Conservation (phyloP, 2,329 filamentous ascomycete species). For the Alternaria triticina region DNA sequence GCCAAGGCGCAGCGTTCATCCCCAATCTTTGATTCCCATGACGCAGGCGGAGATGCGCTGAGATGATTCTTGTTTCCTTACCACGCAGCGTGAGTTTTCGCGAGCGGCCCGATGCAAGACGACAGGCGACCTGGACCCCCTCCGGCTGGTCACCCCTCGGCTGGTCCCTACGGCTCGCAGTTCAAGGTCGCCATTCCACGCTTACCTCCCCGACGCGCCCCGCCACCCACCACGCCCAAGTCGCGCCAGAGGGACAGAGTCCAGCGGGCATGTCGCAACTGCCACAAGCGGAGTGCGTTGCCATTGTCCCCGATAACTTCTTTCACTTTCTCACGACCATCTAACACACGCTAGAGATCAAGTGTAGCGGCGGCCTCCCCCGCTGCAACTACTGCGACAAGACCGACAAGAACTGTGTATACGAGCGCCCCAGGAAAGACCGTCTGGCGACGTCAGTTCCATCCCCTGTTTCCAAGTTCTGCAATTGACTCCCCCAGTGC, state of each 20-base stretch:
- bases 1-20: neutral
- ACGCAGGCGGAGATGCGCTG: slow-evolving; percentile 1
- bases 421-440: slow-evolving; percentile 38
- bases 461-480: neutral
- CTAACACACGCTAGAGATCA: slow-evolving; percentile 33
- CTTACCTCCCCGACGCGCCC: slow-evolving; percentile 8
- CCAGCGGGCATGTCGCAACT: slow-evolving; percentile 17
- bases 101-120: slow-evolving; percentile 11
- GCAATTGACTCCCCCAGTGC: slow-evolving; percentile 12
- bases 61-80: neutral
- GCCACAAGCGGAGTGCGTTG: slow-evolving; percentile 22
- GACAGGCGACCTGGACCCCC: neutral
- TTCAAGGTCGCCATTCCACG: slow-evolving; percentile 15
- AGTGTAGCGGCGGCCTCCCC: slow-evolving; percentile 42
- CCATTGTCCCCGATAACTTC: neutral
- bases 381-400: slow-evolving; percentile 39
- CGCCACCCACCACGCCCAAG: slow-evolving; percentile 1
- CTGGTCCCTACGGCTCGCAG: slow-evolving; percentile 1
- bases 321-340: neutral
- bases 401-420: slow-evolving; percentile 32
- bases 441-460: slow-evolving; percentile 30
- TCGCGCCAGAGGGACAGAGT: slow-evolving; percentile 14
- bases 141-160: neutral
- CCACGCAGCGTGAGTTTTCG: neutral
- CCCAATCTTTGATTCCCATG: neutral